Conservation (phyloP, 257 asterid genomes). For the Penstemon newberryi region DNA sequence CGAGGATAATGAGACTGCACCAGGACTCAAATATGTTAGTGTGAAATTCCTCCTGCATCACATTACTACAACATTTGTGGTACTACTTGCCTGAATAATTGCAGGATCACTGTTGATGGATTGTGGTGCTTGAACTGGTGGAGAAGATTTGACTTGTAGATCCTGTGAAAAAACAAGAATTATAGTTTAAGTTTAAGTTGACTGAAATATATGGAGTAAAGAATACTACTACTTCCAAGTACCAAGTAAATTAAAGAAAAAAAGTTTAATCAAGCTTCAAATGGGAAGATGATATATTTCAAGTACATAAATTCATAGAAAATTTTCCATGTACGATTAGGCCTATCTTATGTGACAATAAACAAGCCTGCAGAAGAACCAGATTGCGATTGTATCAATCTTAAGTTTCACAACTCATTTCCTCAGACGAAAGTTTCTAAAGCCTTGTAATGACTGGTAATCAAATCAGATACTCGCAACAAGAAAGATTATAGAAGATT, state of each 20-base stretch:
- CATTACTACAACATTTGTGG: constrained; percentile 8
- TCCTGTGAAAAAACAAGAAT: constrained; percentile 51
- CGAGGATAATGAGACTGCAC: constrained; percentile 92
- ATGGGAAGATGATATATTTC: neutral
- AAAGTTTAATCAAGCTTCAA: constrained; percentile 6
- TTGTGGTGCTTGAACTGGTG: constrained; percentile 55
- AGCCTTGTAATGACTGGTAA: neutral
- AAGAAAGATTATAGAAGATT: neutral
- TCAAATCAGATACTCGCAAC: constrained; percentile 15
- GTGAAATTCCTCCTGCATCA: constrained; percentile 16
- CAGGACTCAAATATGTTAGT: constrained; percentile 28
- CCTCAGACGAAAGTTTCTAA: neutral
- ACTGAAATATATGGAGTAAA: constrained; percentile 10
- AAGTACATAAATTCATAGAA: neutral
- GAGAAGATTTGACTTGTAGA: constrained; percentile 90
- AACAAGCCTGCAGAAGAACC: neutral
- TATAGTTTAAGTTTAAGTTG: constrained; percentile 7
- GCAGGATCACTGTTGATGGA: constrained; percentile 87
- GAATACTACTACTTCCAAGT: constrained; percentile 2
- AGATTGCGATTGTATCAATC: neutral
- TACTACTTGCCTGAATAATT: constrained; percentile 77
- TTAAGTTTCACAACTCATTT: neutral
- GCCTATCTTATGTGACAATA: no score
- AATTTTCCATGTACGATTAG: neutral
- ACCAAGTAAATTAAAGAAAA: neutral